Evolutionary conservation across 495 filamentous ascomycete species (phyloP).

Genomic region (Jackrogersella multiformis): DNA sequence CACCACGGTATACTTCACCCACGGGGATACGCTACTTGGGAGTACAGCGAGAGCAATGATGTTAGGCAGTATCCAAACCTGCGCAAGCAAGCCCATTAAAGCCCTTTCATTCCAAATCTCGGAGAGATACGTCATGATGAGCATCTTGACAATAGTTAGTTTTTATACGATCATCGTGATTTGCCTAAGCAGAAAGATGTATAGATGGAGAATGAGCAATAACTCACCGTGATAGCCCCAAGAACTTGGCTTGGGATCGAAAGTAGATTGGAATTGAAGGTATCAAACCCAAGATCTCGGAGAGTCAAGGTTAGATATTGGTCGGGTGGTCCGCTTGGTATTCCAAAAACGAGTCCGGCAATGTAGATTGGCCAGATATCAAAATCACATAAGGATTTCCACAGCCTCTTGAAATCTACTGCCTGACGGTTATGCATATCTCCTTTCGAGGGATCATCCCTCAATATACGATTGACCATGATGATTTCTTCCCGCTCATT

Average conservation of each 20-base stretch:
- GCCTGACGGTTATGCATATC: constrained; percentile 69
- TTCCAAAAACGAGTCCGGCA: constrained; percentile 65
- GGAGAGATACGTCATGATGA: constrained; percentile 62
- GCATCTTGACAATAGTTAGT: constrained; percentile 39
- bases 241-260: constrained; percentile 63
- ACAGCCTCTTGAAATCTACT: constrained; percentile 65
- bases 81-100: constrained; percentile 57
- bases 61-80: constrained; percentile 65
- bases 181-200: neutral
- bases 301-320: constrained; percentile 72
- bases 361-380: constrained; percentile 79
- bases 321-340: constrained; percentile 61
- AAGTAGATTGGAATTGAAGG: constrained; percentile 74
- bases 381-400: constrained; percentile 68
- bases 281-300: constrained; percentile 67
- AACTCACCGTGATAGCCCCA: constrained; percentile 16
- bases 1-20: constrained; percentile 60
- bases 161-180: neutral
- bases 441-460: constrained; percentile 74
- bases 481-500: constrained; percentile 68
- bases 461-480: constrained; percentile 76
- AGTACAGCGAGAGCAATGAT: constrained; percentile 60
- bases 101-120: constrained; percentile 65
- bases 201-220: constrained; percentile 7
- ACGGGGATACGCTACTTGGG: constrained; percentile 48